phyloP scores from a whole-genome alignment of 257 asterid genomes.

The Solanum tacnaense region DNA sequence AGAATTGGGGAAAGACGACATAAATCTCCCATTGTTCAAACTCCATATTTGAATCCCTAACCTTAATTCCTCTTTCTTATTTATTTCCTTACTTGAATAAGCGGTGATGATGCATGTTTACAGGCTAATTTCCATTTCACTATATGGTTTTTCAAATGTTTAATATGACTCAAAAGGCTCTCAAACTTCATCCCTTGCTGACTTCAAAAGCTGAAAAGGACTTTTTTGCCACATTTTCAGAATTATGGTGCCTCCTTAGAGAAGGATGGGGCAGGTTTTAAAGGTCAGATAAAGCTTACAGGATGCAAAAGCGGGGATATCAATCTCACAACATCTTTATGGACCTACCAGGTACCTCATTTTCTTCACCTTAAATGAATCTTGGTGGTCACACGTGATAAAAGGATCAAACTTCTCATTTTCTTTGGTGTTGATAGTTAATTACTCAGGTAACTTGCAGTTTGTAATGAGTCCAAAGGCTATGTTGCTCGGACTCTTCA shows the following conservation, averaged over 20 bases:
- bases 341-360: slow-evolving; percentile 75
- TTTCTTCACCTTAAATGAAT: not conserved
- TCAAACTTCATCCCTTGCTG: not conserved
- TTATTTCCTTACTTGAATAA: not conserved
- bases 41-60: not conserved
- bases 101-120: not conserved
- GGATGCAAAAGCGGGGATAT: slow-evolving; percentile 65
- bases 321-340: slow-evolving; percentile 39
- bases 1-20: not conserved
- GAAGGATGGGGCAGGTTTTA: slow-evolving; percentile 93
- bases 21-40: not conserved
- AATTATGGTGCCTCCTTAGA: slow-evolving; percentile 91
- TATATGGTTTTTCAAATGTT: not conserved
- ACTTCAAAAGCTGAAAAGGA: not conserved
- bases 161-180: not conserved
- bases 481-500: too few species aligned
- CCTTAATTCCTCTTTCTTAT: not conserved
- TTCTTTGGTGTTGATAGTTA: not conserved
- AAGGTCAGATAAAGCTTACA: slow-evolving; percentile 62
- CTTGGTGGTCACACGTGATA: not conserved
- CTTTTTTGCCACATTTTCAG: slow-evolving; percentile 32
- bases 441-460: not conserved
- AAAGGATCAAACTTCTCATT: not conserved
- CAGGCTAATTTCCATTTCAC: not conserved
- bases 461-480: not conserved